These are phyloP conservation scores for Eurotiales sp. DNA, from an alignment of 2,329 filamentous ascomycete genomes.

Conservation along the genomic window DNA sequence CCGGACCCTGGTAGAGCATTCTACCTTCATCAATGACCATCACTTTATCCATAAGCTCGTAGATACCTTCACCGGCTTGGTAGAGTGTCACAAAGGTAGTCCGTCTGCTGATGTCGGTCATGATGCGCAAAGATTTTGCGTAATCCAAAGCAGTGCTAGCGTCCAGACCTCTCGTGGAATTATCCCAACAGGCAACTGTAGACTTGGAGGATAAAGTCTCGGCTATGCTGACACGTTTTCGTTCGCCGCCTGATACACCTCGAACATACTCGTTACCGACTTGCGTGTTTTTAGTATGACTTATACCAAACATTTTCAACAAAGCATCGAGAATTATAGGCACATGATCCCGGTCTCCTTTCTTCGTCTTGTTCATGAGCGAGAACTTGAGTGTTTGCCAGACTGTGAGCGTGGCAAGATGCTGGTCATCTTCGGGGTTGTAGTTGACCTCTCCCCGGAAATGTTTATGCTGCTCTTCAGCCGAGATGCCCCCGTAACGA, in stretches of 20 bases:
- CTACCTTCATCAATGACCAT: conserved; percentile 70
- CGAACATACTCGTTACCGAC: conserved; percentile 71
- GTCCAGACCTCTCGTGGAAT: conserved; percentile 75
- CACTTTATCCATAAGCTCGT: conserved; percentile 75
- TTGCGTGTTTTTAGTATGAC: conserved; percentile 68
- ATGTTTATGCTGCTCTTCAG: conserved; percentile 62
- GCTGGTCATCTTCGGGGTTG: conserved; percentile 64
- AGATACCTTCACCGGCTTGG: conserved; percentile 67
- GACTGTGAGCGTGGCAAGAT: conserved; percentile 70
- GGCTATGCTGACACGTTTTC: conserved; percentile 75
- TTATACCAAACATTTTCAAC: conserved; percentile 74
- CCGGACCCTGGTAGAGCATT: conserved; percentile 63
- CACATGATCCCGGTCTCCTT: conserved; percentile 54
- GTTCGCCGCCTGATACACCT: conserved; percentile 74
- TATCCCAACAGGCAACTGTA: conserved; percentile 74
- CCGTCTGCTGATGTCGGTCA: conserved; percentile 71
- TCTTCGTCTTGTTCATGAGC: conserved; percentile 70
- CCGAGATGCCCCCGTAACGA: conserved; percentile 67
- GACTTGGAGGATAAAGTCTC: conserved; percentile 72
- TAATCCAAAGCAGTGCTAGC: conserved; percentile 76
- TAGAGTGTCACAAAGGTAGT: conserved; percentile 70
- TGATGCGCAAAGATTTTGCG: conserved; percentile 63
- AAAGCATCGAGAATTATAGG: conserved; percentile 63
- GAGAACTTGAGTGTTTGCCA: conserved; percentile 75
- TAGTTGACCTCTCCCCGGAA: conserved; percentile 76